phyloP scores from a whole-genome alignment of 2,329 filamentous ascomycete genomes.

The Magnaporthiopsis incrustans region DNA sequence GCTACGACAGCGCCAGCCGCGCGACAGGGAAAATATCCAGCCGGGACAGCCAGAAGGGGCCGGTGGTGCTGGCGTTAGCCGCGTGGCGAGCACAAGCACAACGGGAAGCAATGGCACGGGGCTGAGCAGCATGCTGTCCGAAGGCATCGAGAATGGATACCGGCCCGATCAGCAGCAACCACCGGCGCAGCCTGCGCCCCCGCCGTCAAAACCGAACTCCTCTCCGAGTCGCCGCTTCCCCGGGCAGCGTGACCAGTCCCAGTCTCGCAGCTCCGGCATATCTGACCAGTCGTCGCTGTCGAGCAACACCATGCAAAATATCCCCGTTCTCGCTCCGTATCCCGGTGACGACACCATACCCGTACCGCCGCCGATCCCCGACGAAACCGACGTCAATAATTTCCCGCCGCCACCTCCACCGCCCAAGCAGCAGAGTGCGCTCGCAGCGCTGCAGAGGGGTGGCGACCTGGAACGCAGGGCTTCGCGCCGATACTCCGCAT shows the following conservation, averaged over 20 bases:
- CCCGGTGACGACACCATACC: conserved; percentile 49
- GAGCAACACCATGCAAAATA: conserved; percentile 68
- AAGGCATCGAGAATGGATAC: conserved; percentile 49
- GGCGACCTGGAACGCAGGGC: conserved; percentile 88
- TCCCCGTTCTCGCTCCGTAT: conserved; percentile 67
- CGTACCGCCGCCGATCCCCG: conserved; percentile 25
- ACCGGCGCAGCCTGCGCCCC: conserved; percentile 14
- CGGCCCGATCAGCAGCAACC: conserved; percentile 28
- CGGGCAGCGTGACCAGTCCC: conserved; percentile 38
- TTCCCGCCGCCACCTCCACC: conserved; percentile 70
- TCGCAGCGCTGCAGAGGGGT: conserved; percentile 83
- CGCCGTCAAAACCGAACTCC: conserved; percentile 18
- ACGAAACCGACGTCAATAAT: conserved; percentile 27
- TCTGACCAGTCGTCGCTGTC: conserved; percentile 61
- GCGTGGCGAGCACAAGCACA: conserved; percentile 52
- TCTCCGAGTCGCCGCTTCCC: conserved; percentile 42
- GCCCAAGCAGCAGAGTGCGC: conserved; percentile 76
- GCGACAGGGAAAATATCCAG: conserved; percentile 42
- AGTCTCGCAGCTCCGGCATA: conserved; percentile 34
- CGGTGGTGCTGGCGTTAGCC: conserved; percentile 22
- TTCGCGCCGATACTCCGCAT: conserved; percentile 88
- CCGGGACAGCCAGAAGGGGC: conserved; percentile 19
- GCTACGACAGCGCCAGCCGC: conserved; percentile 55
- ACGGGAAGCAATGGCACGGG: conserved; percentile 49
- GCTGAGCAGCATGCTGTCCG: conserved; percentile 50